Evolutionary conservation across 1,284 basidiomycete genomes (phyloP), one percentile per base, ranked within the genome.

Genomic region (Boletus calvinii): DNA sequence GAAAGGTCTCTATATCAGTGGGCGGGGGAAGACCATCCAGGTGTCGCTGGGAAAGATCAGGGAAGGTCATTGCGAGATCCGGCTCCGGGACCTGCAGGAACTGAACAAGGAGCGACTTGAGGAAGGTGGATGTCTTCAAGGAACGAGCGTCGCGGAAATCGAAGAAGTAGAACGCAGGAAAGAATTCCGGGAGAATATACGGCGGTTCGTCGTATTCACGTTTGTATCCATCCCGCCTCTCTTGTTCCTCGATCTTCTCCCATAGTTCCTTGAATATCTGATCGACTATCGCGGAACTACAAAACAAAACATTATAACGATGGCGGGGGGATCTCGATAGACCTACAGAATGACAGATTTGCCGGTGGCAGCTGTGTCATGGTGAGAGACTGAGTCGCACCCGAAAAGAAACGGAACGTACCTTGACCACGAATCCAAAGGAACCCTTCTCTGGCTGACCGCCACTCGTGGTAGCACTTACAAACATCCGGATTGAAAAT

Each of bases 91-190:
- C 53, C 41, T 66, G 63, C 9, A 68, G n/a, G 45, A 65, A 68
- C 53, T 65, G 63, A 17, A 55, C 54, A 30, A 65, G 62, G n/a
- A 65, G 55, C 6, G 62, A 64, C 30, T 57, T 65, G 48, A 65
- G 46, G 38, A 65, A 59, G 18, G 66, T 44, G 24, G 56, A 38
- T 2, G 44, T 52, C 34, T 47, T 53, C 46, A 62, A 11, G 4
- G 58, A 54, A 45, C 63, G 66, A 40, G 38, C 50, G 46, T 67
- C 66, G 20, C 64, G 64, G 47, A 59, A 65, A 53, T 65, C 66
- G 43, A 68, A 65, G 37, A 67, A 65, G 52, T 65, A 65, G 46
- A 62, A 59, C 1, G 55, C 66, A 6, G 64, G 60, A 42, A 62
- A 61, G 48, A 67, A 63, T 48, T 67, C 62, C 12, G 62, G 64